Evolutionary conservation across 2,329 filamentous ascomycete genomes (phyloP).

Genomic region (Sarocladiaceae sp.): DNA sequence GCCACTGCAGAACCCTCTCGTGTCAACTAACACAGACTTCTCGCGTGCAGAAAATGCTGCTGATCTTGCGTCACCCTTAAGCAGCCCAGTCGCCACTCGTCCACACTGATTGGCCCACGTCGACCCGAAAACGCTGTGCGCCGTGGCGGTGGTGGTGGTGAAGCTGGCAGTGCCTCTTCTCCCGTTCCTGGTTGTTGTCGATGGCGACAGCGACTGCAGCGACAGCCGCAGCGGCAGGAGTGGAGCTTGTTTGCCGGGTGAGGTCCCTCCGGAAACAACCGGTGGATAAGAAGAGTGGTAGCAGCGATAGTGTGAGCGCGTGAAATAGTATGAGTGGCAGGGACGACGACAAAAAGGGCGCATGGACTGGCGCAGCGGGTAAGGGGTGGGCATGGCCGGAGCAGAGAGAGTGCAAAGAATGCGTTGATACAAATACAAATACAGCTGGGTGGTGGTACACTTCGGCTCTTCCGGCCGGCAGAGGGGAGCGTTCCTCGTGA

Average conservation of each 20-base stretch:
- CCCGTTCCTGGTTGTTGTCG: conserved; percentile 4
- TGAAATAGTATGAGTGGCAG: neutral
- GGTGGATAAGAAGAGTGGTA: neutral
- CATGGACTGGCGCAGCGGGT: neutral
- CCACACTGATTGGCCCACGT: conserved; percentile 7
- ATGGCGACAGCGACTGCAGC: conserved; percentile 10
- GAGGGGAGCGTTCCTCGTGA: neutral
- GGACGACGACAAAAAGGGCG: conserved; percentile 6
- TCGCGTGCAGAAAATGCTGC: neutral
- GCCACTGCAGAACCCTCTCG: neutral
- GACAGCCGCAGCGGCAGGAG: conserved; percentile 6
- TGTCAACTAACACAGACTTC: neutral
- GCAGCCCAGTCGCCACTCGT: conserved; percentile 1
- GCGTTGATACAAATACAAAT: too few species aligned
- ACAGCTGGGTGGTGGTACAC: conserved; percentile 10
- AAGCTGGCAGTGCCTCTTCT: neutral
- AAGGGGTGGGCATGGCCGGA: conserved; percentile 1
- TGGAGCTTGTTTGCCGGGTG: neutral
- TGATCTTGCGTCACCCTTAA: neutral
- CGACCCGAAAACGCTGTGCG: neutral
- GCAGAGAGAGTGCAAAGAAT: neutral
- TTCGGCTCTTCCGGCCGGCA: conserved; percentile 2
- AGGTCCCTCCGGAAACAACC: conserved; percentile 2
- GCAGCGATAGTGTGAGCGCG: neutral
- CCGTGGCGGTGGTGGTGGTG: neutral